Percentiles rank a stretch among this genome's conserved stretches.
These are phyloP conservation scores for Citrus sp. DNA, from an alignment of 345 rosid species.

Conservation along the genomic window DNA sequence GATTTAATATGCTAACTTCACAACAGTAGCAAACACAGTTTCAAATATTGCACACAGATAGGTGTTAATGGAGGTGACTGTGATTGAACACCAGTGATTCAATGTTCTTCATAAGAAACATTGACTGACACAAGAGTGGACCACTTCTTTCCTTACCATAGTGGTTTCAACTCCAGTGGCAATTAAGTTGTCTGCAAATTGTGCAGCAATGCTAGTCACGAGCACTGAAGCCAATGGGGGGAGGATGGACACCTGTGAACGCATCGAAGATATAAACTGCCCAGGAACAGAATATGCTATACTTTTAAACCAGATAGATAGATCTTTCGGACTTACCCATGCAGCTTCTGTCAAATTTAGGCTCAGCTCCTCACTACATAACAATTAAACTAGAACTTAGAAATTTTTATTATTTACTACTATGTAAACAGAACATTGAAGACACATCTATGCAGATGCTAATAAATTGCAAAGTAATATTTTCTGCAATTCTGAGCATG, in stretches of 20 bases:
- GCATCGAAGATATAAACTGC: background rate
- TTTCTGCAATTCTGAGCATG: background rate
- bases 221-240: constrained; percentile 90
- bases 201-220: constrained; percentile 75
- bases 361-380: constrained; percentile 80
- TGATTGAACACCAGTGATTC: background rate
- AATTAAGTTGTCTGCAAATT: constrained; percentile 79
- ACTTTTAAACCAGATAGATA: background rate
- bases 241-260: constrained; percentile 87
- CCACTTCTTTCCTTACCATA: constrained; percentile 41
- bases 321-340: constrained; percentile 56
- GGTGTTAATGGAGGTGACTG: background rate
- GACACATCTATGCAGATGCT: background rate
- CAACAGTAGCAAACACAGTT: background rate
- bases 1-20: background rate
- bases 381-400: constrained; percentile 8
- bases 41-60: background rate
- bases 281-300: background rate
- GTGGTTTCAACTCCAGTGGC: constrained; percentile 80
- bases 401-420: background rate
- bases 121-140: constrained; percentile 12
- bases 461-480: background rate
- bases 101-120: background rate
- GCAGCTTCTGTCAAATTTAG: constrained; percentile 95
- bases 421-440: constrained; percentile 1